Evolutionary conservation across 768 basidiomycete species (phyloP), one percentile per base, ranked within the genome.

Genomic region (Mycena pura): DNA sequence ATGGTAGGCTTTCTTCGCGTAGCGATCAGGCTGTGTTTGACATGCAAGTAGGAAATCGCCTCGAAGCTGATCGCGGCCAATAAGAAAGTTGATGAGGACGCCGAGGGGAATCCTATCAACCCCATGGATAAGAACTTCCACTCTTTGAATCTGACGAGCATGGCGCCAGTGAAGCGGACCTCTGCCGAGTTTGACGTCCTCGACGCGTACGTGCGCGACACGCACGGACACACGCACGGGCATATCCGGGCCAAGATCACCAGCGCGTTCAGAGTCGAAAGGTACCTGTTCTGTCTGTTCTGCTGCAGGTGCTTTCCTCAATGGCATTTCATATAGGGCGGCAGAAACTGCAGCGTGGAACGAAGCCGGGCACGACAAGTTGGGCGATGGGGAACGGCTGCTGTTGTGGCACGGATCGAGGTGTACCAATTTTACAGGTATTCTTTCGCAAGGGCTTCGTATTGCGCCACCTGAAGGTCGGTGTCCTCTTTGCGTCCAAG

Each of bases 381-480:
- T 84, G 15, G 67, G 53, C 3, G 74, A 79, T 36, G 85, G 86
- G 32, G 82, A 87, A 32, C 76, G 85, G 11, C 70, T 86, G 57
- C 73, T 88, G 36, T 73, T 88, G 39, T 88, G 86, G 86, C 86
- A 88, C 62, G 86, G 86, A 10, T 86, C 84, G 28, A 72, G 86
- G 27, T 80, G 84, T 5, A 87, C 86, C 25, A 87, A 88, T 67
- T 88, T 87, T 70, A 85, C 84, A 41, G 84, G 84, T 73, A 88
- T 88, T 48, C 72, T 87, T 36, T 82, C 80, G 70, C 86, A 88
- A 70, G 86, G 86, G 21, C 64, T 88, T 60, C 80, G 86, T 9
- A 87, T 88, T 60, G 86, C 86, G 6, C 86, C 86, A 34, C 86
- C 86, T 9, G 86, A 88, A 78, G 84, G 82, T 82, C 61, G 25